These are phyloP conservation scores for Colletotrichum camelliae DNA, from an alignment of 2,329 filamentous ascomycete species.

Conservation along the genomic window DNA sequence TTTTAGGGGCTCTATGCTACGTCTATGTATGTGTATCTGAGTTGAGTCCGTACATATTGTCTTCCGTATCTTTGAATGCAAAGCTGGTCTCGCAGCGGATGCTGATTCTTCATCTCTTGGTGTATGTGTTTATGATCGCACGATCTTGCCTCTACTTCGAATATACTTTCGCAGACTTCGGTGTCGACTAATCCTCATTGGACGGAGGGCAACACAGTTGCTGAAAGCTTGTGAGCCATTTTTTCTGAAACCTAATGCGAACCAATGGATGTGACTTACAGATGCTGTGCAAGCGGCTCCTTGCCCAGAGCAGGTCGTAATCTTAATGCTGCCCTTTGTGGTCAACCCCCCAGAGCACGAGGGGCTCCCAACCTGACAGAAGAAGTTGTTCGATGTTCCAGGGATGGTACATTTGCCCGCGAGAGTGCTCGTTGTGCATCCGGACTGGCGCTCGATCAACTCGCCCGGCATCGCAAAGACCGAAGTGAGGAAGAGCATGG, in stretches of 20 bases:
- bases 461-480: background rate
- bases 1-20: accelerated
- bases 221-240: accelerated
- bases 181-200: background rate
- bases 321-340: background rate
- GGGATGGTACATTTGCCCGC: background rate
- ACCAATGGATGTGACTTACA: background rate
- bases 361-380: background rate
- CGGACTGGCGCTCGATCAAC: background rate
- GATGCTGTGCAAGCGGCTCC: background rate
- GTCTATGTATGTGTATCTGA: background rate
- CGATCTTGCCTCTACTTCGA: accelerated
- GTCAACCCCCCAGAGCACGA: background rate
- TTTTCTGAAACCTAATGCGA: background rate
- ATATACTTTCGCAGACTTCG: accelerated
- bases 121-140: no score
- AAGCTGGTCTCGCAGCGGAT: accelerated
- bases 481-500: background rate
- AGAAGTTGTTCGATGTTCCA: background rate
- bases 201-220: background rate
- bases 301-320: background rate
- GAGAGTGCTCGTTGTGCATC: background rate
- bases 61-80: background rate
- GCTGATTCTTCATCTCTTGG: background rate
- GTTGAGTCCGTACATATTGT: accelerated